These are phyloP conservation scores for Boeremia exigua DNA, from an alignment of 2,329 filamentous ascomycete species.

Conservation along the genomic window DNA sequence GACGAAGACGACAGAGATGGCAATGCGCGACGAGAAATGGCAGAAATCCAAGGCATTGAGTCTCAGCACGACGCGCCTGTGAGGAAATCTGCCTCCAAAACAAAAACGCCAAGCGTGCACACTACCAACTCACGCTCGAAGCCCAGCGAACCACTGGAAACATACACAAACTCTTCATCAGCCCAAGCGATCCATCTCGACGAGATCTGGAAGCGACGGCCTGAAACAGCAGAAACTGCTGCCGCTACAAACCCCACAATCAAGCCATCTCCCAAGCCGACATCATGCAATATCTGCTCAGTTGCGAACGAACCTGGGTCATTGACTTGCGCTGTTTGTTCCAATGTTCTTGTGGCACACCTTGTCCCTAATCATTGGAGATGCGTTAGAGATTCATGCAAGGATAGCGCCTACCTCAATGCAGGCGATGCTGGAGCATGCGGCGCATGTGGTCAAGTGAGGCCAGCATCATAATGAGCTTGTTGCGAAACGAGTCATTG, in stretches of 20 bases:
- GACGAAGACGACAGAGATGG: constrained; percentile 62
- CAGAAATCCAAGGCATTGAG: constrained; percentile 65
- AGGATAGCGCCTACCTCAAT: constrained; percentile 67
- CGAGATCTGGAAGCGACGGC: constrained; percentile 27
- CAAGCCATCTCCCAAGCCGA: constrained; percentile 10
- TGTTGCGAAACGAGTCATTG: neutral
- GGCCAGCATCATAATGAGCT: neutral
- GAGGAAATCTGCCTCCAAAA: neutral
- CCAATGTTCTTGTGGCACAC: constrained; percentile 68
- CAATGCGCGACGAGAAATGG: constrained; percentile 62
- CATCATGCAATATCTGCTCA: constrained; percentile 69
- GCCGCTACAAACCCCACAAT: neutral
- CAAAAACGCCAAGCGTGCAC: too few species aligned
- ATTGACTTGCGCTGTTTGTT: constrained; percentile 71
- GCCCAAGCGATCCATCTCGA: constrained; percentile 22
- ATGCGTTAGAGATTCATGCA: constrained; percentile 65
- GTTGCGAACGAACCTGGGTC: constrained; percentile 63
- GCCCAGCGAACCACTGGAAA: neutral
- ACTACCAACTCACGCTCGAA: neutral
- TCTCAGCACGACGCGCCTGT: constrained; percentile 13
- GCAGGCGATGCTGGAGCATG: constrained; percentile 72
- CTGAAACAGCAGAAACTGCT: constrained; percentile 1
- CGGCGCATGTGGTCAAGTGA: constrained; percentile 66
- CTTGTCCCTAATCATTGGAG: constrained; percentile 67
- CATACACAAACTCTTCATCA: neutral